phyloP scores from a whole-genome alignment of 2,329 filamentous ascomycete species.

The Ceratocystiopsis minuta region DNA sequence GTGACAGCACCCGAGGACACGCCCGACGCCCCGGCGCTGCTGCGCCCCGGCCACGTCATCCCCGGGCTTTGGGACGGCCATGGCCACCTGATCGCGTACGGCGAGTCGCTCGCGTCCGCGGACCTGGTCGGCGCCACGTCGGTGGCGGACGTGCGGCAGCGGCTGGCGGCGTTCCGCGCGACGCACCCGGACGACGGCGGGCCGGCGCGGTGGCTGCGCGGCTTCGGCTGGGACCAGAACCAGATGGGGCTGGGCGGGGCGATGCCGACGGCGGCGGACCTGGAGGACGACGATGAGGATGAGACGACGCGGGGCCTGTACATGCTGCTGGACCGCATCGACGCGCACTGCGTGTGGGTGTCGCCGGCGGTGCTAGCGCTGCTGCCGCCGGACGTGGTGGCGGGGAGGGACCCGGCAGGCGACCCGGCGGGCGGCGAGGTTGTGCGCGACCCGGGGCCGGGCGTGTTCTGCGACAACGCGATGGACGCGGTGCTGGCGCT shows the following conservation, averaged over 20 bases:
- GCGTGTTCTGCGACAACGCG: slow-evolving; percentile 58
- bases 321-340: slow-evolving; percentile 52
- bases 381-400: slow-evolving; percentile 31
- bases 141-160: slow-evolving; percentile 32
- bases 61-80: slow-evolving; percentile 57
- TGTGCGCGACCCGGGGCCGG: slow-evolving; percentile 38
- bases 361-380: slow-evolving; percentile 44
- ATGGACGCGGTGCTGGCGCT: slow-evolving; percentile 41
- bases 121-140: slow-evolving; percentile 42
- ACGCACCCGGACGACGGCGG: slow-evolving; percentile 32
- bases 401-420: slow-evolving; percentile 20
- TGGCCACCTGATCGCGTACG: slow-evolving; percentile 47
- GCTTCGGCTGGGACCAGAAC: slow-evolving; percentile 53
- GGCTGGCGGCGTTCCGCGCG: slow-evolving; percentile 33
- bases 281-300: slow-evolving; percentile 28
- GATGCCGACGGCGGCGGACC: slow-evolving; percentile 45
- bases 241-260: slow-evolving; percentile 25
- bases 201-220: slow-evolving; percentile 42
- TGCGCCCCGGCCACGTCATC: slow-evolving; percentile 32
- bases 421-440: slow-evolving; percentile 47
- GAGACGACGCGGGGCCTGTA: slow-evolving; percentile 33
- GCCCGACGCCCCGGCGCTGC: slow-evolving; percentile 14
- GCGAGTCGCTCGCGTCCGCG: slow-evolving; percentile 46
- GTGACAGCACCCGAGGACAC: slow-evolving; percentile 24
- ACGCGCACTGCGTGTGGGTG: slow-evolving; percentile 54